Evolutionary conservation across 306 rosid species (phyloP), one percentile per base, ranked within the genome.

Genomic region (Gastrolobium bilobum): DNA sequence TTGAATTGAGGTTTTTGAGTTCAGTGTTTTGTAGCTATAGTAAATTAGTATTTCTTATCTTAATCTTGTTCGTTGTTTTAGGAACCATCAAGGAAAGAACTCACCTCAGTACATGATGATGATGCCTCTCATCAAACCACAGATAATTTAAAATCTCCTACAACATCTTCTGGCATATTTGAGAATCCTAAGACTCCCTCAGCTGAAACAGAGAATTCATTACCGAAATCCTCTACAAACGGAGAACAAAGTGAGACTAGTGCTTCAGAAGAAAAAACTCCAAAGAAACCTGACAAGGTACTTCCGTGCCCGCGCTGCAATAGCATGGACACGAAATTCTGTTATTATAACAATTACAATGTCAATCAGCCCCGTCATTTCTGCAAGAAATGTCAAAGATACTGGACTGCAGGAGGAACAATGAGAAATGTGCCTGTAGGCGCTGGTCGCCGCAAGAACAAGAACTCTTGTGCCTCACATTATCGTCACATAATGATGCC

Each of bases 391-490:
- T 95, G 99, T 71, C 99, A 92, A 77, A 86, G 99, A 82, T 95
- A 95, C 62, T 95, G 99, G 99, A 95, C 99, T 3, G 97, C 95
- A 2, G 99, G 99, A 58, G 99, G 99, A 46, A 92, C 94, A 34
- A 94, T 91, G 92, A 88, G 99, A 78, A 92, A 92, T 57, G 96
- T 95, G 29, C 98, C 97, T 0, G 94, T 91, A 5, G 99, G 98
- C 0, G 97, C 99, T 26, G 99, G 99, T 50, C 98, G 98, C 8
- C 89, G 99, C 15, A 95, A 90, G 87, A 92, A 88, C 90, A 95
- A 92, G 76, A 92, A 43, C 77, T 71, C 87, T 7, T 77, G 90
- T 2, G 77, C 85, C 14, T 82, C 94, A 9, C 95, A 87, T 26
- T 91, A 84, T 52, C 87, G 75, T 40, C 95, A 89, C 42, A 42